Evolutionary conservation across 176 grass and related monocot genomes (phyloP).

Genomic region (Hordeum vulgare): DNA sequence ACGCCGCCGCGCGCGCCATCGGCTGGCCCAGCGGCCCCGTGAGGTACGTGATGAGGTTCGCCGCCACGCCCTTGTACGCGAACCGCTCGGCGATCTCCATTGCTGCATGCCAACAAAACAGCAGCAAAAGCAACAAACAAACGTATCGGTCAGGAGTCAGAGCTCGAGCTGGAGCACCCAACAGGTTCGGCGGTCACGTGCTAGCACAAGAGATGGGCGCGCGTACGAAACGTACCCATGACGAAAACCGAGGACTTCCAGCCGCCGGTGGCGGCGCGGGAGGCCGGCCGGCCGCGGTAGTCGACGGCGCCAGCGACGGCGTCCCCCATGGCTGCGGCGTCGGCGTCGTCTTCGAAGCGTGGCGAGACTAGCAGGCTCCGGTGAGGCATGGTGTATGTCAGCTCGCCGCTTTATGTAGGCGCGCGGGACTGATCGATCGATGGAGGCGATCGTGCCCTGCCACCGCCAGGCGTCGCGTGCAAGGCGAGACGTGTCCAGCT

Average conservation of each 20-base stretch:
- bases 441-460: neutral
- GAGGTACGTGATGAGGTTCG: conserved; percentile 60
- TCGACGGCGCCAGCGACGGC: conserved; percentile 41
- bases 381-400: neutral
- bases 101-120: conserved; percentile 9
- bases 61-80: conserved; percentile 45
- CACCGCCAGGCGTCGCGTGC: neutral
- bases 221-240: conserved; percentile 37
- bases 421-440: neutral
- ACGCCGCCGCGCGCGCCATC: conserved; percentile 45
- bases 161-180: neutral
- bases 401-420: conserved; percentile 13
- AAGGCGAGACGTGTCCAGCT: neutral
- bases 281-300: conserved; percentile 36
- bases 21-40: conserved; percentile 51
- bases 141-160: neutral
- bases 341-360: neutral
- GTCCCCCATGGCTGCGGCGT: conserved; percentile 11
- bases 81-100: conserved; percentile 50
- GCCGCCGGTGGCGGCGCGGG: conserved; percentile 52
- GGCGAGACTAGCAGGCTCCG: neutral
- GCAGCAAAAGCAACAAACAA: neutral
- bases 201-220: neutral
- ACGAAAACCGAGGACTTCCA: conserved; percentile 74
- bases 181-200: neutral